These are phyloP conservation scores for Mycena capillaripes DNA, from an alignment of 768 basidiomycete genomes.

Conservation along the genomic window DNA sequence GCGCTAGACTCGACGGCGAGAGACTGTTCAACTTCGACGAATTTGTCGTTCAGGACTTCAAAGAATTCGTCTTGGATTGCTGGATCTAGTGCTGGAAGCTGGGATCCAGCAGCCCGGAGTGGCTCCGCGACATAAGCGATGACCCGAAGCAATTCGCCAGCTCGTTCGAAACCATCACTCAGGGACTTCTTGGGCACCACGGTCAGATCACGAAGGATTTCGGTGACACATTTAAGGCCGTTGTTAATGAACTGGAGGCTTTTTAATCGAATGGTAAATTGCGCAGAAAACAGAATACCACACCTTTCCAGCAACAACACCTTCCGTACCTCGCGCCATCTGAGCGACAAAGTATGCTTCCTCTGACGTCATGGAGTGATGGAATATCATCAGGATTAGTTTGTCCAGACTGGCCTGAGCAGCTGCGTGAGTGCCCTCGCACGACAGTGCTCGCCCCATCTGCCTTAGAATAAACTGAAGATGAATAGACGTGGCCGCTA, in stretches of 20 bases:
- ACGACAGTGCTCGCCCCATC: slow-evolving; percentile 75
- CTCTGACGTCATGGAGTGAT: slow-evolving; percentile 80
- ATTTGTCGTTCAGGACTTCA: slow-evolving; percentile 59
- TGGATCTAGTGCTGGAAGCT: slow-evolving; percentile 65
- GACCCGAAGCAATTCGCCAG: slow-evolving; percentile 78
- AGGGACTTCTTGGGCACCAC: slow-evolving; percentile 46
- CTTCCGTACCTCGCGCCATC: slow-evolving; percentile 80
- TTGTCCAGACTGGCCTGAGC: slow-evolving; percentile 77
- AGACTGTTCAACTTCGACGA: slow-evolving; percentile 56
- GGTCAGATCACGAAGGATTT: slow-evolving; percentile 59
- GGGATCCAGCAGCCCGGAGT: slow-evolving; percentile 60
- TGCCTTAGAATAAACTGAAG: slow-evolving; percentile 83
- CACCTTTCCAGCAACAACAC: slow-evolving; percentile 78
- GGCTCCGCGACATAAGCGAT: slow-evolving; percentile 79
- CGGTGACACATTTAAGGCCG: slow-evolving; percentile 75
- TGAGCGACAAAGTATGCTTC: slow-evolving; percentile 90
- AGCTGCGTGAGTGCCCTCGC: slow-evolving; percentile 65
- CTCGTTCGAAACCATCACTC: slow-evolving; percentile 61
- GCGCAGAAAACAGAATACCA: neutral
- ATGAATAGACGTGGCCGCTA: slow-evolving; percentile 85
- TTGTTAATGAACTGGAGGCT: slow-evolving; percentile 77
- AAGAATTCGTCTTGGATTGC: slow-evolving; percentile 72
- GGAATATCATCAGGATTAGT: slow-evolving; percentile 76
- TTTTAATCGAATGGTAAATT: neutral
- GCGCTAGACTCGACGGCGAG: slow-evolving; percentile 42